Base-by-base conservation (phyloP, 129 eudicot species). In the Artemisia argyi region DNA sequence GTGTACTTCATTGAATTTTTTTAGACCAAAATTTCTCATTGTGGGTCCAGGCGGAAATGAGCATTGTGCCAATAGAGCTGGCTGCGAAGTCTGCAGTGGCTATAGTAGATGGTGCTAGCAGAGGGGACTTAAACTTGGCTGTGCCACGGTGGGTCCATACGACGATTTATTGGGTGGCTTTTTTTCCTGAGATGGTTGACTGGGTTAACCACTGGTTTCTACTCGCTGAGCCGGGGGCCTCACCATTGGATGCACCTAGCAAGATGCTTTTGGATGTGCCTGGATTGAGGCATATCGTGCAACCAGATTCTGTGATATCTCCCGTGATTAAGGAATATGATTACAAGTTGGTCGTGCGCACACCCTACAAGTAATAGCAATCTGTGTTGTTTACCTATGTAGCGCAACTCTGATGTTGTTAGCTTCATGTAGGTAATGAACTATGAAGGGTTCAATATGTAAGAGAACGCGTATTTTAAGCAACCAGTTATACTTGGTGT, bases 111-210 rank as follows among this genome's bases (percentile, higher is more conserved):
- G 78, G 70, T 20, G 83, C 74, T 26, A 72, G 74, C 70, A 66
- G 78, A 19, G 83, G 78, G 35, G 83, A 79, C 51, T 11, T 13
- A 10, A 20, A 30, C 63, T 20, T 79, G 74, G 61, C 52, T 47
- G 83, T 65, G 56, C 78, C 83, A 9, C 14, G n/a, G 62, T 79
- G 83, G 83, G 55, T 72, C 18, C 62, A 73, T 57, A 66, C 69
- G 11, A 73, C 83, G 6, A 3, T 10, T 11, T 79, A 73, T 61
- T 79, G 83, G 83, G 73, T 68, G 67, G 78, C 39, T 3, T 73
- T 79, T 73, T 32, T 79, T 47, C 78, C 73, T n/a, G 83, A 73
- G 83, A 20, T 57, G 32, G 69, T 79, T 11, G 70, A 79, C 49
- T 72, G 74, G 78, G 46, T 72, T 61, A 78, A 48, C 17, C 55